Conservation (phyloP, 805 yeast genomes). For the Vanderwaltozyma polyspora region DNA sequence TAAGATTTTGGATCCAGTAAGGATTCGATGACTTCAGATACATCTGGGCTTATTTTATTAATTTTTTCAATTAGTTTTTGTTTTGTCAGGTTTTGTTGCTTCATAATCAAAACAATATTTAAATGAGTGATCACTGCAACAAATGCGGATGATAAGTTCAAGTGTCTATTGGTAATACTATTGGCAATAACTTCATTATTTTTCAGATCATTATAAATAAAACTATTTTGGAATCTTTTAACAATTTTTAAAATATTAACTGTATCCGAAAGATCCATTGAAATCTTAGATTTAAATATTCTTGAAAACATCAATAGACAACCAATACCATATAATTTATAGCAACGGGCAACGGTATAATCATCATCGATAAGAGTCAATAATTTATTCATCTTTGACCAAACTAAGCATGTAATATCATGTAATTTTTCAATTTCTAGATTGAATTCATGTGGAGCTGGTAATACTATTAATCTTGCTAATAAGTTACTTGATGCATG, state of each 20-base stretch:
- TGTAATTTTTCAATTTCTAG: conserved; percentile 2
- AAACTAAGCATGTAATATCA: not conserved
- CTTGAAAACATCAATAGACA: conserved; percentile 6
- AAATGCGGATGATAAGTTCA: conserved; percentile 10
- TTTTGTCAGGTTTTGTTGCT: conserved; percentile 32
- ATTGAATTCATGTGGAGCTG: conserved; percentile 1
- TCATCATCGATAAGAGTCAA: conserved; percentile 7
- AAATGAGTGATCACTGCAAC: conserved; percentile 12
- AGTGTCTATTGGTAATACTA: conserved; percentile 11
- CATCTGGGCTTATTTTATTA: conserved; percentile 52
- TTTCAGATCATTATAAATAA: conserved; percentile 5
- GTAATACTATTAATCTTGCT: conserved; percentile 10
- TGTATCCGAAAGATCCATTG: conserved; percentile 3
- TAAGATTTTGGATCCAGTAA: conserved; percentile 16
- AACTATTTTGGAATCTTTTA: conserved; percentile 6
- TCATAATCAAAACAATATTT: conserved; percentile 8
- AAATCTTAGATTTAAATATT: conserved; percentile 2
- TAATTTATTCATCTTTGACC: conserved; percentile 10
- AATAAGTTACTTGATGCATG: conserved; percentile 13
- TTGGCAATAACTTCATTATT: conserved; percentile 7
- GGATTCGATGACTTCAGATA: conserved; percentile 6
- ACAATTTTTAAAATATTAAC: conserved; percentile 5
- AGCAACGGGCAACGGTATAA: conserved; percentile 7
- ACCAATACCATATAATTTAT: conserved; percentile 5
- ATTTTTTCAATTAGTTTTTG: conserved; percentile 53